Percentiles rank a stretch among this genome's conserved stretches.
Evolutionary conservation across 495 filamentous ascomycete genomes (phyloP).

Genomic region (Articulospora tetracladia): DNA sequence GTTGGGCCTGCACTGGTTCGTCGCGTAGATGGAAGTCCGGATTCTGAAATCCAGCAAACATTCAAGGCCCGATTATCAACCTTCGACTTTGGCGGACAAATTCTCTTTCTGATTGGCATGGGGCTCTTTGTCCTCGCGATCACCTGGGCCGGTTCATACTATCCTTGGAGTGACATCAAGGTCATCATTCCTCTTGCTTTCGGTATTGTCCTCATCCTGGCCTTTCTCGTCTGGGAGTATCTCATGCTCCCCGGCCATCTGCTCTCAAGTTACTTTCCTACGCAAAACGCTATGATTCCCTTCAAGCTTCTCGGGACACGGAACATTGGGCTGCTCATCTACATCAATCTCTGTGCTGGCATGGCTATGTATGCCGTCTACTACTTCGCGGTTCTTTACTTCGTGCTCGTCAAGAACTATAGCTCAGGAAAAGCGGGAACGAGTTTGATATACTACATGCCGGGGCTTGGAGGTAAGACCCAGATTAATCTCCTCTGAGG

Average conservation of each 20-base stretch:
- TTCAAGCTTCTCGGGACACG: conserved; percentile 43
- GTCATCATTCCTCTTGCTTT: conserved; percentile 50
- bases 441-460: conserved; percentile 43
- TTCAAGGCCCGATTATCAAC: conserved; percentile 39
- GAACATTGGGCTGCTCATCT: conserved; percentile 49
- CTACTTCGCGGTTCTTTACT: conserved; percentile 61
- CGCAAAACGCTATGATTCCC: conserved; percentile 53
- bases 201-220: conserved; percentile 40
- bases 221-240: conserved; percentile 52
- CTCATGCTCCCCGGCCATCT: conserved; percentile 43
- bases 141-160: conserved; percentile 55
- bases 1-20: conserved; percentile 28
- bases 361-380: conserved; percentile 51
- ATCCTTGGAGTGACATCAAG: conserved; percentile 46
- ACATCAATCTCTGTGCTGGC: conserved; percentile 49
- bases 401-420: conserved; percentile 46
- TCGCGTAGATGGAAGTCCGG: conserved; percentile 20
- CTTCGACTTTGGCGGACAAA: conserved; percentile 50
- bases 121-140: conserved; percentile 54
- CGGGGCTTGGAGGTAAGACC: conserved; percentile 32
- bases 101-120: conserved; percentile 56
- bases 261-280: conserved; percentile 39
- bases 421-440: conserved; percentile 43
- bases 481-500: neutral
- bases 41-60: conserved; percentile 13